Percentiles rank a stretch among this genome's conserved stretches.
Evolutionary conservation across 495 filamentous ascomycete genomes (phyloP).

Genomic region (Annulohypoxylon bovei): DNA sequence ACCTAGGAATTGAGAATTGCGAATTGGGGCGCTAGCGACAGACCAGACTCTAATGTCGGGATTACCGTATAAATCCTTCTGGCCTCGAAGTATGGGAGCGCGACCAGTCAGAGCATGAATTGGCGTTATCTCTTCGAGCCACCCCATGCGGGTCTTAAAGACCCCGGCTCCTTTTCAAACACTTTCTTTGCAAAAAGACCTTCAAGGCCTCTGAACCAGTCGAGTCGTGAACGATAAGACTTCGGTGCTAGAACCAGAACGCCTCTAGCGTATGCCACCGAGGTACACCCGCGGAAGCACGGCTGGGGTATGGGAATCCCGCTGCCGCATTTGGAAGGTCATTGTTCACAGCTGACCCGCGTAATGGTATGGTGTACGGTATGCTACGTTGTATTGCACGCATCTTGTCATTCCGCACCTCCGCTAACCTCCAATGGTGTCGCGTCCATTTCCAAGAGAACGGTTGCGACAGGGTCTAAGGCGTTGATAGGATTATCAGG

Average conservation of each 20-base stretch:
- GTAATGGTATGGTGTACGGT: neutral
- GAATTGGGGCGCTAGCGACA: conserved; percentile 16
- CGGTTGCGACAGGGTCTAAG: neutral
- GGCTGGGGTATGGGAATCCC: conserved; percentile 17
- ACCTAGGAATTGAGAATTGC: neutral
- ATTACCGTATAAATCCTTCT: conserved; percentile 30
- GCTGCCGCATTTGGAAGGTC: conserved; percentile 35
- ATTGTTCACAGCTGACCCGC: conserved; percentile 17
- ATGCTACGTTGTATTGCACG: conserved; percentile 41
- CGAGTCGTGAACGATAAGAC: conserved; percentile 16
- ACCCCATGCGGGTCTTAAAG: conserved; percentile 30
- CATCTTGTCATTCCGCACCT: neutral
- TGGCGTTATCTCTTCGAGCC: conserved; percentile 30
- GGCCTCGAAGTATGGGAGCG: conserved; percentile 25
- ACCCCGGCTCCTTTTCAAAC: conserved; percentile 2
- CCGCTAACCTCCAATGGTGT: conserved; percentile 19
- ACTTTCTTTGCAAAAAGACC: neutral
- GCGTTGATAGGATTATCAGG: neutral
- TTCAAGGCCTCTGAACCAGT: neutral
- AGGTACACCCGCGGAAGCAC: conserved; percentile 40
- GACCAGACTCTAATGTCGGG: conserved; percentile 31
- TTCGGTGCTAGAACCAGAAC: neutral
- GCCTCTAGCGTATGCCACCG: conserved; percentile 27
- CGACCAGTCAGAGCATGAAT: conserved; percentile 26
- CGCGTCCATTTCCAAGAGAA: conserved; percentile 18